Base-by-base conservation (phyloP, 1,284 basidiomycete genomes). In the Trichosporon ovoides region DNA sequence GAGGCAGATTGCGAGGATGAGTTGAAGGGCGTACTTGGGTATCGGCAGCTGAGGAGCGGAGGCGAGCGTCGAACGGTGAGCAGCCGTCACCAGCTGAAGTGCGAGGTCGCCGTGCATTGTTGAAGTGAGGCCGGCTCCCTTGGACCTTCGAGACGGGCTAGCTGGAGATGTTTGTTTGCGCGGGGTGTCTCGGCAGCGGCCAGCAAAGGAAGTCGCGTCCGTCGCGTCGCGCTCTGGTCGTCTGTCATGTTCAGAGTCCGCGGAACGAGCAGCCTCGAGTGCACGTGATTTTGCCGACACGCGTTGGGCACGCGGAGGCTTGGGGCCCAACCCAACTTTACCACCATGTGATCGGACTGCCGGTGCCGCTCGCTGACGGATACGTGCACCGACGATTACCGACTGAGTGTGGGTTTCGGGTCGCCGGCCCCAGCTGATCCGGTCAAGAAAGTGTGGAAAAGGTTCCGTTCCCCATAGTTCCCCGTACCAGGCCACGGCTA, bases 11-110 rank as follows among this genome's bases (percentile, higher is more conserved):
- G 85, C 82, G 53, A 93, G 87, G 36, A 98, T 88, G 65, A 91
- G 84, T 52, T 85, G 81, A 71, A 93, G 89, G 75, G 94, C 92
- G 82, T 98, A 98, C 66, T 95, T 95, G 60, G 91, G 83, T 18
- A 98, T 81, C 12, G 73, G 74, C 19, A 73, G 68, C 61, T 75
- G 74, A 14, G 74, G 69, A 2, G 87, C 86, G 65, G 91, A 87
- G 0, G 89, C 87, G 40, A 86, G 84, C 0, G 86, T 87, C 1
- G 91, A 89, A 20, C 92, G 83, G 33, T 88, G 85, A 4, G 91
- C 87, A 74, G 95, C 91, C 52, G 84, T 83, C 61, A 96, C 82
- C 57, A 98, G 87, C 75, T 91, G 87, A 5, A 89, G 88, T 7
- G 87, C 90, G 64, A 90, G 85, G 79, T 97, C 93, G 62, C 81